Conservation (phyloP, 345 rosid genomes). For the Stellera chamaejasme region DNA sequence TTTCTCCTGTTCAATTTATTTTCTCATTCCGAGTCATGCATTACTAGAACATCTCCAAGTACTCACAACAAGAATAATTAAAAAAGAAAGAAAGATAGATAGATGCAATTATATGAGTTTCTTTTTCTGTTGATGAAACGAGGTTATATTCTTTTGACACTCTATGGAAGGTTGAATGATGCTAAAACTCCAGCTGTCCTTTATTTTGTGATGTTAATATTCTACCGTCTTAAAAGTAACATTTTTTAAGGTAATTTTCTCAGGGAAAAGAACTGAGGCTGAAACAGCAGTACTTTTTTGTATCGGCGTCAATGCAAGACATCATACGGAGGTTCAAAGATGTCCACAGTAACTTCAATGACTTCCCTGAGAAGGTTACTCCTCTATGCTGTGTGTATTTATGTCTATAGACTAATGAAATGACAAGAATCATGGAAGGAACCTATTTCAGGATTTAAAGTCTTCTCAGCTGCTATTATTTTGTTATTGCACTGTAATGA, state of each 20-base stretch:
- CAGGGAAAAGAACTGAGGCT: constrained; percentile 46
- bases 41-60: too few relatives aligned
- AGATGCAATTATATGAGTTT: neutral
- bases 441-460: too few relatives aligned
- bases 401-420: too few relatives aligned
- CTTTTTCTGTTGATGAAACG: neutral
- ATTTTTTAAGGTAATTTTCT: constrained; percentile 9
- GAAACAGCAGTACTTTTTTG: constrained; percentile 45
- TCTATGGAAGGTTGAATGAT: too few relatives aligned
- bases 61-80: too few relatives aligned
- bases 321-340: constrained; percentile 43
- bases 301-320: constrained; percentile 42
- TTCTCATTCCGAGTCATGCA: neutral
- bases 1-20: neutral
- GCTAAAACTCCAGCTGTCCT: neutral
- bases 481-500: neutral
- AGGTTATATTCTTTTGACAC: too few relatives aligned
- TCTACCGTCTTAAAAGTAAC: neutral
- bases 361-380: constrained; percentile 32
- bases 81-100: neutral
- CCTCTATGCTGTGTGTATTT: neutral
- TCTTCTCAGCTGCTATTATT: too few relatives aligned
- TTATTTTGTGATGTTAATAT: constrained; percentile 1
- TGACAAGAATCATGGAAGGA: neutral
- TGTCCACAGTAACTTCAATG: constrained; percentile 27